Evolutionary conservation across 2,329 filamentous ascomycete species (phyloP).

Genomic region (Colletotrichum aenigma): DNA sequence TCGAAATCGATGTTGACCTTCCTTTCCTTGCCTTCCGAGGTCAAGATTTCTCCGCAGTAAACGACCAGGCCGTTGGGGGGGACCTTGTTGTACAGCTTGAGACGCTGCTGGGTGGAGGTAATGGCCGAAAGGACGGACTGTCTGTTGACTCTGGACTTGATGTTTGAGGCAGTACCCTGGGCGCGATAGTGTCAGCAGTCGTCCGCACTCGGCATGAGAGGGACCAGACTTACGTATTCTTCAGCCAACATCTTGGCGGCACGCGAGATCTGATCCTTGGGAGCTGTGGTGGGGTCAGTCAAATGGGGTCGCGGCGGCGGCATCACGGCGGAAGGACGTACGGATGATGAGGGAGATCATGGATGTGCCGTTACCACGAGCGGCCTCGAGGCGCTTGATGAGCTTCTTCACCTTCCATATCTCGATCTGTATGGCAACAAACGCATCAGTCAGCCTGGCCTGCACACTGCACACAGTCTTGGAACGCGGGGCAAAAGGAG

Average conservation of each 20-base stretch:
- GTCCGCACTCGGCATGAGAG: not conserved
- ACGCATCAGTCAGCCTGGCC: slow-evolving; percentile 20
- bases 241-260: slow-evolving; percentile 99
- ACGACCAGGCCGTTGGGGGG: slow-evolving; percentile 96
- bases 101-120: slow-evolving; percentile 97
- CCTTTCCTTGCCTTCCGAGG: slow-evolving; percentile 95
- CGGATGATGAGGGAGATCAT: slow-evolving; percentile 99
- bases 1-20: slow-evolving; percentile 99
- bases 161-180: slow-evolving; percentile 96
- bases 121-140: slow-evolving; percentile 98
- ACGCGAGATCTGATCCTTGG: slow-evolving; percentile 97
- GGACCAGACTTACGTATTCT: slow-evolving; percentile 79
- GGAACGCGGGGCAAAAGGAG: slow-evolving; percentile 21
- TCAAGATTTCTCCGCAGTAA: slow-evolving; percentile 99
- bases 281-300: slow-evolving; percentile 60
- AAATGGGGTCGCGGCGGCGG: not conserved
- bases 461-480: not conserved
- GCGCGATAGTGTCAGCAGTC: slow-evolving; percentile 26
- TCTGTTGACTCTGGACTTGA: slow-evolving; percentile 99
- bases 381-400: slow-evolving; percentile 97
- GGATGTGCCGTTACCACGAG: slow-evolving; percentile 96
- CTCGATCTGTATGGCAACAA: slow-evolving; percentile 58
- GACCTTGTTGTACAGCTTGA: slow-evolving; percentile 99
- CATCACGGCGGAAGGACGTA: slow-evolving; percentile 36
- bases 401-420: slow-evolving; percentile 99